Evolutionary conservation across 2,329 filamentous ascomycete species (phyloP).

Genomic region (Epichloe glyceriae): DNA sequence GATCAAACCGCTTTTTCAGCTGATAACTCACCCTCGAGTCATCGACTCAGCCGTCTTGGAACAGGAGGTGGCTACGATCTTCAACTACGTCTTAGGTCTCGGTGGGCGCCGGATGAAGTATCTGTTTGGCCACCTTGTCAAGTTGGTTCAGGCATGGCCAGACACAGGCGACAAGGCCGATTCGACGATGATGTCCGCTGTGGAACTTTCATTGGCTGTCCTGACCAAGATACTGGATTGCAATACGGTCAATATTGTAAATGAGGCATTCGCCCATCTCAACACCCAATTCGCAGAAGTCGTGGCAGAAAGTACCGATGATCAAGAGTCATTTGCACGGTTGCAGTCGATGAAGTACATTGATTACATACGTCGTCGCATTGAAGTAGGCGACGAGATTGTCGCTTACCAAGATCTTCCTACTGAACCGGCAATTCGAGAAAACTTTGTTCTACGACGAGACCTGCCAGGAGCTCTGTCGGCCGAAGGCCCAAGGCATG

Average conservation of each 20-base stretch:
- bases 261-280: slow-evolving; percentile 8
- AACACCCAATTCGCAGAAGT: slow-evolving; percentile 12
- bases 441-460: slow-evolving; percentile 18
- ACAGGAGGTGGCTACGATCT: slow-evolving; percentile 21
- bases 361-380: slow-evolving; percentile 18
- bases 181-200: slow-evolving; percentile 9
- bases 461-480: slow-evolving; percentile 23
- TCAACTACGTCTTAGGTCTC: slow-evolving; percentile 22
- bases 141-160: slow-evolving; percentile 5
- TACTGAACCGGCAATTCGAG: slow-evolving; percentile 7
- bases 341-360: slow-evolving; percentile 19
- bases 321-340: slow-evolving; percentile 13
- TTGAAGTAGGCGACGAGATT: slow-evolving; percentile 16
- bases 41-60: slow-evolving; percentile 26
- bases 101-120: slow-evolving; percentile 18
- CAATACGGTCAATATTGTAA: slow-evolving; percentile 22
- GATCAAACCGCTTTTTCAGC: slow-evolving; percentile 20
- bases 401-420: slow-evolving; percentile 7
- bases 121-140: slow-evolving; percentile 19
- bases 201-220: slow-evolving; percentile 18
- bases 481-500: slow-evolving; percentile 25
- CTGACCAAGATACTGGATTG: slow-evolving; percentile 23
- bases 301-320: slow-evolving; percentile 5
- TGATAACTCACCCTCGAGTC: slow-evolving; percentile 22
- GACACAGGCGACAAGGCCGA: slow-evolving; percentile 2